phyloP scores from a whole-genome alignment of 441 rosid species.

The Omphalea diandra region DNA sequence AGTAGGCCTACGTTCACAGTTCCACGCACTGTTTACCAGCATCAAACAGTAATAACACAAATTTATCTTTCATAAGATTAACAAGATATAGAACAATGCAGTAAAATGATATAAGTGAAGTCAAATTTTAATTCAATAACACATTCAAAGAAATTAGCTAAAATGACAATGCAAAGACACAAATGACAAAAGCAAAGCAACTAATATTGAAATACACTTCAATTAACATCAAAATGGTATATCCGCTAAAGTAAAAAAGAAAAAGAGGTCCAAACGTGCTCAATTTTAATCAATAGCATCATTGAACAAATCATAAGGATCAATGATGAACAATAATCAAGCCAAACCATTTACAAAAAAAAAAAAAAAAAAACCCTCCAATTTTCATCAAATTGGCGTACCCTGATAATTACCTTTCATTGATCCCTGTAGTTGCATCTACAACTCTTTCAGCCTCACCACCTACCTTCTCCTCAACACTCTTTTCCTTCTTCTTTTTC shows the following conservation, averaged over 20 bases:
- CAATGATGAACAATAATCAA: not conserved
- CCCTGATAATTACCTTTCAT: conserved; percentile 42
- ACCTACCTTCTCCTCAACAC: conserved; percentile 28
- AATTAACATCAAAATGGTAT: not conserved
- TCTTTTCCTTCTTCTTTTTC: conserved; percentile 30
- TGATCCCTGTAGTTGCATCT: conserved; percentile 25
- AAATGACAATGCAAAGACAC: not conserved
- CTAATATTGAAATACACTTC: not conserved
- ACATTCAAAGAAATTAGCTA: not conserved
- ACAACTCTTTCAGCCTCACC: conserved; percentile 17
- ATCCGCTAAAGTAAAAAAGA: not conserved
- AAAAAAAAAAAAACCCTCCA: not conserved
- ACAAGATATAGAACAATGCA: not conserved
- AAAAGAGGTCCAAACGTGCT: not conserved
- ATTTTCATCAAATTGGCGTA: not conserved
- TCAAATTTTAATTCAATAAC: not conserved
- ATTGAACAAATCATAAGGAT: not conserved
- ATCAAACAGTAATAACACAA: not conserved
- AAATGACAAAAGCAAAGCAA: not conserved
- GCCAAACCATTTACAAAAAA: no score
- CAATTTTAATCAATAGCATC: not conserved
- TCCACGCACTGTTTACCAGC: not conserved
- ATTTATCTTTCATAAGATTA: not conserved
- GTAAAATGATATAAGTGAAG: not conserved
- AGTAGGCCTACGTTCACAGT: not conserved